Base-by-base conservation (phyloP, 2,329 filamentous ascomycete species). In the Phoma herbarum region DNA sequence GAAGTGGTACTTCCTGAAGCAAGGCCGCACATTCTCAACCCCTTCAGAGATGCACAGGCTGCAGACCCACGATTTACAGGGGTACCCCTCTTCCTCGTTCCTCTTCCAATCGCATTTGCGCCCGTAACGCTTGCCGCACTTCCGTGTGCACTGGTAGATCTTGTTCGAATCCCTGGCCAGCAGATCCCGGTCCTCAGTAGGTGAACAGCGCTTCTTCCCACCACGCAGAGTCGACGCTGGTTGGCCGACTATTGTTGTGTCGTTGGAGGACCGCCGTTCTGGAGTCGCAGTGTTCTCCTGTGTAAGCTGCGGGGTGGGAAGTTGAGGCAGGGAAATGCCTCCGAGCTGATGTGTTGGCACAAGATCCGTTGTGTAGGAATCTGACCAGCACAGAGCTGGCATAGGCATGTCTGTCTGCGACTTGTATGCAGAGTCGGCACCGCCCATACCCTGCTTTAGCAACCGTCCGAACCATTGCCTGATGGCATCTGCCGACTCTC, bases 41-140 rank as follows among this genome's bases (percentile, higher is more conserved):
- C 71, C 72, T 26, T 68, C 65, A 41, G 59, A 68, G 14, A 61
- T 64, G 52, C 75, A 76, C 37, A 77, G 57, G 57, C 66, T 75
- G 52, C 74, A 76, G 2, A 72, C 63, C 73, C 73, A 75, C 8
- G 67, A 72, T 47, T 73, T 72, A 52, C 71, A 71, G 11, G 75
- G 75, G 50, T 77, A 77, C 9, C 70, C 71, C 50, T 77, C 74
- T 52, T 77, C 74, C 42, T 77, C 75, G 31, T 77, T 76, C 47
- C 75, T 66, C 62, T 76, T 77, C 75, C 74, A 77, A 62, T 77
- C 75, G 35, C 73, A 76, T 63, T 77, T 77, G 7, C 74, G 70
- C 7, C 72, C 73, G 59, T 76, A 77, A 9, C 74, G 67, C 57
- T 76, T 77, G 11, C 75, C 75, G 35, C 75, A 77, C 51, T 76